Evolutionary conservation across 371 early-diverging fungal genomes (phyloP).

Genomic region (Syncephalis fuscata): DNA sequence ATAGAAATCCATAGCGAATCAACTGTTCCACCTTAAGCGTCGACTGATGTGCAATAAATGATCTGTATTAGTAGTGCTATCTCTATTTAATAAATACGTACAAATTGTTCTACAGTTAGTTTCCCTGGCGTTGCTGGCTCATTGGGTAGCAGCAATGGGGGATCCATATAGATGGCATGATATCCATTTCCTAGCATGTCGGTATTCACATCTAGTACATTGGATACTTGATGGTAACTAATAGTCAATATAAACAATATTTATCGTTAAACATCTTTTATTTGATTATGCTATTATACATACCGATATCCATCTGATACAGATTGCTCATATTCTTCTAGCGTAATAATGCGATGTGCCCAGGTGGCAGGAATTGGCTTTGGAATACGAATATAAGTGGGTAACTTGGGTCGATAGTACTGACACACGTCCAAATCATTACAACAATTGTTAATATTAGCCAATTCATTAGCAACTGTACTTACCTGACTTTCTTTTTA

Average conservation of each 20-base stretch:
- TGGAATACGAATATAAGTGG: slow-evolving; percentile 78
- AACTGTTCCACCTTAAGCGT: background rate
- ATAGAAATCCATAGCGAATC: slow-evolving; percentile 48
- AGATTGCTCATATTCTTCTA: slow-evolving; percentile 8
- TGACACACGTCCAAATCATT: too few relatives aligned
- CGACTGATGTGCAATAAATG: background rate
- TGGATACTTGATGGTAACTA: background rate
- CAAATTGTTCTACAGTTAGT: slow-evolving; percentile 46
- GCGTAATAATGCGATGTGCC: slow-evolving; percentile 50
- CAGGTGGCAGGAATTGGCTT: slow-evolving; percentile 68
- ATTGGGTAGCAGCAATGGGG: slow-evolving; percentile 58
- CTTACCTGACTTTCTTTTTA: slow-evolving; percentile 53
- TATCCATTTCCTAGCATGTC: slow-evolving; percentile 37
- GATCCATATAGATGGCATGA: slow-evolving; percentile 81
- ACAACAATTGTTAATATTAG: too few relatives aligned
- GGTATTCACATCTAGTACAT: background rate
- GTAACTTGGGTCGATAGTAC: slow-evolving; percentile 51
- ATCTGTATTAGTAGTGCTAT: too few relatives aligned
- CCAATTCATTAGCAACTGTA: too few relatives aligned
- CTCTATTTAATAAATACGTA: slow-evolving; percentile 7
- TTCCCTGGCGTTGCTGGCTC: slow-evolving; percentile 47
- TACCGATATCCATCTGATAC: slow-evolving; percentile 12
- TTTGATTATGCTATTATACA: too few relatives aligned
- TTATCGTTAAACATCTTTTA: too few relatives aligned
- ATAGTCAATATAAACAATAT: too few relatives aligned